Conservation (phyloP, 306 rosid genomes). For the Lathyrus sativus region DNA sequence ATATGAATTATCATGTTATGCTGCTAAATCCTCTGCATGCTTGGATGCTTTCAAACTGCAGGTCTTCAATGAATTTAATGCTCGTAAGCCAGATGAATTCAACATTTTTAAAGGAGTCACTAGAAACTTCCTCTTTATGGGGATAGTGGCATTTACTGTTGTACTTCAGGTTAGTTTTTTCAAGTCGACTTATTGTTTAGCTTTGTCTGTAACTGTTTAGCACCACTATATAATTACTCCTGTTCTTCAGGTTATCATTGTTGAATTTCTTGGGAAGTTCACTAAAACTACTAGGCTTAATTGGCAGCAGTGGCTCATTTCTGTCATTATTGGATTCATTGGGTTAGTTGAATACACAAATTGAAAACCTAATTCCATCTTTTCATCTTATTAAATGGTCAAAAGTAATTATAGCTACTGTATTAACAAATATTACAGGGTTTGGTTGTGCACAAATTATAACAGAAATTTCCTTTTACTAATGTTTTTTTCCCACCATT, state of each 20-base stretch:
- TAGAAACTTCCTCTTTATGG: slow-evolving; percentile 74
- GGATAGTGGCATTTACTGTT: slow-evolving; percentile 68
- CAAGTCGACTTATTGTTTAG: slow-evolving; percentile 3
- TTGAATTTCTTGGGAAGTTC: slow-evolving; percentile 86
- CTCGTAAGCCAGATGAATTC: slow-evolving; percentile 87
- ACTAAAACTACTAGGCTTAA: slow-evolving; percentile 67
- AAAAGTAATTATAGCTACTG: no score
- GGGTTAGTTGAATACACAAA: slow-evolving; percentile 48
- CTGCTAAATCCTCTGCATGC: slow-evolving; percentile 14
- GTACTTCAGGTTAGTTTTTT: slow-evolving; percentile 79
- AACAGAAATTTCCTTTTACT: not conserved
- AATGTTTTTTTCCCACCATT: not conserved
- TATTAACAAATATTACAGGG: not conserved
- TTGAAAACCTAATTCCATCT: not conserved
- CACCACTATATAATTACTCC: not conserved
- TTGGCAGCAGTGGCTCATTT: slow-evolving; percentile 87
- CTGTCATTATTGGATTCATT: slow-evolving; percentile 58
- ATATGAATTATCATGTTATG: not conserved
- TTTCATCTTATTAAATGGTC: not conserved
- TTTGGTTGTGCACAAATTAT: slow-evolving; percentile 1
- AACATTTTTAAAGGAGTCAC: slow-evolving; percentile 82
- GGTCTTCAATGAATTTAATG: slow-evolving; percentile 95
- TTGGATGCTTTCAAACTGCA: slow-evolving; percentile 51
- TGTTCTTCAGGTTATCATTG: slow-evolving; percentile 62
- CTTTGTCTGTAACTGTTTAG: not conserved